phyloP scores from a whole-genome alignment of 306 rosid species.

The Trichosanthes cucumerina region DNA sequence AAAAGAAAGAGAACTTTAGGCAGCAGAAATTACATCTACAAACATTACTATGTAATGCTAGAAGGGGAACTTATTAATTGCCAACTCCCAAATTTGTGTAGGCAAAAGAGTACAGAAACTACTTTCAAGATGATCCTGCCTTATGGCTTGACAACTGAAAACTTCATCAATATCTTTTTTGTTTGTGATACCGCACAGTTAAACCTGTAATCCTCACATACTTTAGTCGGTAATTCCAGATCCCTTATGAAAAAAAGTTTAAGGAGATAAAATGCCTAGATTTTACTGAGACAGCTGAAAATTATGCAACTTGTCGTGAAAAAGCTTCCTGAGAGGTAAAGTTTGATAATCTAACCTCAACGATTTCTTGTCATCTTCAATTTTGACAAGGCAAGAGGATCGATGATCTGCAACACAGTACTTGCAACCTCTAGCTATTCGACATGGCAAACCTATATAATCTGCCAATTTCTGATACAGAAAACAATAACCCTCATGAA shows the following conservation, averaged over 20 bases:
- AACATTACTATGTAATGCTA: background rate
- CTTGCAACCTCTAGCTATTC: constrained; percentile 93
- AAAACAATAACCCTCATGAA: constrained; percentile 7
- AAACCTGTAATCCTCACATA: background rate
- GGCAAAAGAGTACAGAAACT: background rate
- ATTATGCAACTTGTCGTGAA: background rate
- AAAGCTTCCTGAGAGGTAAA: background rate
- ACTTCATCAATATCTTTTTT: background rate
- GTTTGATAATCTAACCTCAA: constrained; percentile 40
- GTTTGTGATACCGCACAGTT: background rate
- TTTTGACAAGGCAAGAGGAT: constrained; percentile 88
- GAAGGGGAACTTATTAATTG: background rate
- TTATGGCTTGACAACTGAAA: background rate
- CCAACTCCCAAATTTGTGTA: background rate
- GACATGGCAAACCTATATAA: constrained; percentile 91
- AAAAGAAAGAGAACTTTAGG: background rate
- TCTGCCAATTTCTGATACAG: constrained; percentile 81
- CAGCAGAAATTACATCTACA: background rate
- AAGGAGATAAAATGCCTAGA: background rate
- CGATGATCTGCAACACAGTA: constrained; percentile 91
- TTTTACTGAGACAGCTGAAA: background rate
- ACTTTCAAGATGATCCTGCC: background rate
- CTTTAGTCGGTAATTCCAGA: background rate
- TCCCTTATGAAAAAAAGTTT: background rate
- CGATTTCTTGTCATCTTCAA: constrained; percentile 51